Evolutionary conservation across 768 basidiomycete species (phyloP).

Genomic region (Mycena floridula): DNA sequence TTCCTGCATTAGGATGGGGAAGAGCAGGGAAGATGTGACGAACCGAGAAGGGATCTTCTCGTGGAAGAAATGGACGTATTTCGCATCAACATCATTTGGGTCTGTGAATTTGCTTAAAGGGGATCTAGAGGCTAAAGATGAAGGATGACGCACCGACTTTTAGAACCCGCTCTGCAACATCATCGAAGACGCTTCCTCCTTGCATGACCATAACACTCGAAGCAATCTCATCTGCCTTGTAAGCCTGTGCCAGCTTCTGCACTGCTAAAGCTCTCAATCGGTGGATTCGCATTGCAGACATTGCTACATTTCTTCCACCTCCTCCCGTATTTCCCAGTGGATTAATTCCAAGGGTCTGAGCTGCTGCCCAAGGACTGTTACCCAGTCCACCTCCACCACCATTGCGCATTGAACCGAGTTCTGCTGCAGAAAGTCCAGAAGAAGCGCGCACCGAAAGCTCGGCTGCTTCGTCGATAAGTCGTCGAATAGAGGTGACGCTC

Average conservation of each 20-base stretch:
- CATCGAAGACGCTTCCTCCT: constrained; percentile 87
- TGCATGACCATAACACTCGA: constrained; percentile 96
- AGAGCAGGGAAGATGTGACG: constrained; percentile 14
- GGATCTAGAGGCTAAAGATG: neutral
- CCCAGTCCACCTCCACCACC: constrained; percentile 27
- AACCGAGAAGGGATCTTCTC: constrained; percentile 93
- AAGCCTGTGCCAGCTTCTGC: constrained; percentile 81
- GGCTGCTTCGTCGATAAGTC: constrained; percentile 84
- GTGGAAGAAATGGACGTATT: constrained; percentile 91
- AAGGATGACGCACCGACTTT: constrained; percentile 43
- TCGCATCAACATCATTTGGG: constrained; percentile 70
- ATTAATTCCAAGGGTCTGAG: constrained; percentile 61
- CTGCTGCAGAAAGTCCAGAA: constrained; percentile 73
- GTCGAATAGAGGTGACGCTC: constrained; percentile 65
- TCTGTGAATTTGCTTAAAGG: constrained; percentile 35
- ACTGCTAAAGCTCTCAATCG: constrained; percentile 76
- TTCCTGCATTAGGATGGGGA: no score
- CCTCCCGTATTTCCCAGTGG: constrained; percentile 41
- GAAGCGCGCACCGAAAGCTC: constrained; percentile 85
- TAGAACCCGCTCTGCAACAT: constrained; percentile 84
- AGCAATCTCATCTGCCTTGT: constrained; percentile 84
- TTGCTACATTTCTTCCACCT: constrained; percentile 67
- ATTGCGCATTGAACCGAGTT: constrained; percentile 60
- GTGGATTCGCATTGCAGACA: constrained; percentile 84
- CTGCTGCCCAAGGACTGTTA: constrained; percentile 52